Evolutionary conservation across 257 asterid species (phyloP), one percentile per base, ranked within the genome.

Genomic region (Przewalskia tangutica): DNA sequence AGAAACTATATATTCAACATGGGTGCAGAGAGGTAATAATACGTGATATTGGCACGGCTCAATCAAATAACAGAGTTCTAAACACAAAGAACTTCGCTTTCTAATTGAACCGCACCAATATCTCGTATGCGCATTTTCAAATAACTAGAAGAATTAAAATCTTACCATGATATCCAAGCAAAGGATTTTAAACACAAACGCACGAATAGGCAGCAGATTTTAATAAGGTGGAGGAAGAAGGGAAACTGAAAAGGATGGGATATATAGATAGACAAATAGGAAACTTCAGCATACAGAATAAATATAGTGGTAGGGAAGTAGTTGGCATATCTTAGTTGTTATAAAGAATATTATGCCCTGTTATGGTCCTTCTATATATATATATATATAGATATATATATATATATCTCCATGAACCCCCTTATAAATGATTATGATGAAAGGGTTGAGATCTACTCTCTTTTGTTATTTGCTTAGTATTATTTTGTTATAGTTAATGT

Each of bases 1-100:
- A 4, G n/a, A 44, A 18, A 8, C 3, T 2, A 34, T n/a, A n/a
- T 12, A 68, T 10, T 18, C 1, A 66, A 65, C 12, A 5, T 27
- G 60, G 20, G 3, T 17, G 63, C 20, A 16, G 63, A 56, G 44
- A 12, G 4, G 16, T 48, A 14, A 2, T 34, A 50, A 81, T 86
- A 88, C 95, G 97, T 90, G 98, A 94, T 94, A 94, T 94, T 94
- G 98, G 97, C 98, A 91, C 97, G 98, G 98, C 98, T 94, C 98
- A 94, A 93, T 94, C 90, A 92, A 92, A 94, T 84, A 92, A 88
- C 91, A 62, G 92, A 79, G 86, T 91, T 92, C 94, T 82, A 85
- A 4, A 9, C 8, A 51, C 11, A 55, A 48, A 56, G 95, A 94
- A 91, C 85, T 76, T 91, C 73, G 90, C 87, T 92, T 88, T 94